These are phyloP conservation scores for Candida insectalens DNA, from an alignment of 805 yeast genomes.

Conservation along the genomic window DNA sequence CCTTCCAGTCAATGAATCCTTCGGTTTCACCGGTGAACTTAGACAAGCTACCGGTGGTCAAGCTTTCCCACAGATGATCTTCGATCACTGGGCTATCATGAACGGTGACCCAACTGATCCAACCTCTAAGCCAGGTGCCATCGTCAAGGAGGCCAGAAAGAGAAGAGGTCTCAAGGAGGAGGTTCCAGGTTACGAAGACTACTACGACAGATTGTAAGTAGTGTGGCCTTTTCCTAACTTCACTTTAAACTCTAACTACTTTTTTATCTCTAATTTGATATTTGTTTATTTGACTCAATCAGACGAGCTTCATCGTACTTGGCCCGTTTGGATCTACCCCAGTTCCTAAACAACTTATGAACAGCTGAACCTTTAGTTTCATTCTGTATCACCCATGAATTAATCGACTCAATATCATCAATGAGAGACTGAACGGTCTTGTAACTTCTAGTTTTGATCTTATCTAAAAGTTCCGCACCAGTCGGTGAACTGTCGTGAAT, in stretches of 20 bases:
- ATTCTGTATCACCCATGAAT: conserved; percentile 9
- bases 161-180: conserved; percentile 95
- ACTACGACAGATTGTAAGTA: conserved; percentile 80
- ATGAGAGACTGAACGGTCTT: conserved; percentile 17
- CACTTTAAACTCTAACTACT: not conserved
- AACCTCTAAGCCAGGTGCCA: conserved; percentile 53
- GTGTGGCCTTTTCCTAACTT: not conserved
- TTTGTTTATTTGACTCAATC: too few species aligned
- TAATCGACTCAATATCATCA: conserved; percentile 23
- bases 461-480: conserved; percentile 15
- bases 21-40: conserved; percentile 99
- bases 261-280: too few species aligned
- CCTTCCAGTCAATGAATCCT: conserved; percentile 99
- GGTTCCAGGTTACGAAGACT: conserved; percentile 99
- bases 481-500: not conserved
- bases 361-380: not conserved
- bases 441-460: conserved; percentile 20
- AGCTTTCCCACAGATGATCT: conserved; percentile 99
- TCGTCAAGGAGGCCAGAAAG: conserved; percentile 63
- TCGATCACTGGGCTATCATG: conserved; percentile 96
- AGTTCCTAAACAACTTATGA: conserved; percentile 7
- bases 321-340: conserved; percentile 9
- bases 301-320: conserved; percentile 5
- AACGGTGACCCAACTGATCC: conserved; percentile 90
- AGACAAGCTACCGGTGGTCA: conserved; percentile 99